Evolutionary conservation across 805 yeast species (phyloP).

Genomic region (Candida chauliodis): DNA sequence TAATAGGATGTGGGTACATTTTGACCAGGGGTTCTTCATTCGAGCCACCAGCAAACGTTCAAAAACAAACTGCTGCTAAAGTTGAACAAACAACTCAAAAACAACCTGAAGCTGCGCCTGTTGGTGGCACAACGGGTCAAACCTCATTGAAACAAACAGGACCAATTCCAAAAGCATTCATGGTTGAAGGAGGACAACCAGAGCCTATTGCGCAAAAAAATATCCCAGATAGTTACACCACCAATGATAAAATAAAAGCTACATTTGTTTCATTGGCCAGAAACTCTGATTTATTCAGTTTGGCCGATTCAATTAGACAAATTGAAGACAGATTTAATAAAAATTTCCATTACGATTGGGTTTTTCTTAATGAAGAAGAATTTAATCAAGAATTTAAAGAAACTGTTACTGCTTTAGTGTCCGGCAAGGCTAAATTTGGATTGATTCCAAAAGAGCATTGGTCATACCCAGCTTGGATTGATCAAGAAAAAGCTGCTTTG

Average conservation of each 20-base stretch:
- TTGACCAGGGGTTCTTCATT: conserved; percentile 33
- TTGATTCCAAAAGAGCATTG: conserved; percentile 77
- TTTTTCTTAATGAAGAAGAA: conserved; percentile 80
- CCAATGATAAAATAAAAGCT: conserved; percentile 51
- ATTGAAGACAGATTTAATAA: conserved; percentile 86
- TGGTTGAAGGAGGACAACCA: conserved; percentile 6
- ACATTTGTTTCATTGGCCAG: conserved; percentile 79
- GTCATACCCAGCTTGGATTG: conserved; percentile 81
- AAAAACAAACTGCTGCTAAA: conserved; percentile 1
- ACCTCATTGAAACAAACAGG: conserved; percentile 5
- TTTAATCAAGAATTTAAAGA: conserved; percentile 77
- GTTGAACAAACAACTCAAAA: conserved; percentile 2
- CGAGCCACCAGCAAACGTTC: conserved; percentile 7
- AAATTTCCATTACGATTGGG: conserved; percentile 86
- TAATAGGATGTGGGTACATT: conserved; percentile 34
- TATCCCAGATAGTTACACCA: conserved; percentile 6
- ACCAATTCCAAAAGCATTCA: conserved; percentile 9
- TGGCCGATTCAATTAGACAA: conserved; percentile 63
- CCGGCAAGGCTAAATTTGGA: conserved; percentile 78
- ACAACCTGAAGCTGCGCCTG: not conserved
- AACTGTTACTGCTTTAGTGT: conserved; percentile 59
- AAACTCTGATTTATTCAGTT: conserved; percentile 59
- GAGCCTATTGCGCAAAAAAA: conserved; percentile 9
- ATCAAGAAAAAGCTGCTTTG: conserved; percentile 62
- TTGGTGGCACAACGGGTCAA: conserved; percentile 1